phyloP scores from a whole-genome alignment of 495 filamentous ascomycete genomes.

The Podospora pseudocomata region DNA sequence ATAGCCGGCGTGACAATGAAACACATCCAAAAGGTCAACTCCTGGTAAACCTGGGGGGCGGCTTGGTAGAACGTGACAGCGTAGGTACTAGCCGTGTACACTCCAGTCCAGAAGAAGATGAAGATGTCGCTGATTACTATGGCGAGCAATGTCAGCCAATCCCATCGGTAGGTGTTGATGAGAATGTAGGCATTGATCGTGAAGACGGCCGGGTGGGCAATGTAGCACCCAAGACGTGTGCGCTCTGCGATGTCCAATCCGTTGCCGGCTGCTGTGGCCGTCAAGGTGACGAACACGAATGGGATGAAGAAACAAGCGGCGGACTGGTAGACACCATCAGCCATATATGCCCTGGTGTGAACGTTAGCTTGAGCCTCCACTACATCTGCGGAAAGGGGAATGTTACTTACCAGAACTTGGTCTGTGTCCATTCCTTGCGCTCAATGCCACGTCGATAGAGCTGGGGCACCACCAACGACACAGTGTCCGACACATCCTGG shows the following conservation, averaged over 20 bases:
- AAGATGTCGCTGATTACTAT: conserved; percentile 76
- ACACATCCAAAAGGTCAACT: conserved; percentile 82
- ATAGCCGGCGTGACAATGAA: conserved; percentile 70
- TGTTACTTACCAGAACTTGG: conserved; percentile 82
- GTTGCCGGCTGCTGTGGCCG: conserved; percentile 60
- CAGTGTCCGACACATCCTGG: conserved; percentile 91
- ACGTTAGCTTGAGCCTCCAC: not conserved
- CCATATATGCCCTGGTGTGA: conserved; percentile 77
- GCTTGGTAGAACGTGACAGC: conserved; percentile 72
- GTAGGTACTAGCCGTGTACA: conserved; percentile 70
- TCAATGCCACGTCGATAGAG: conserved; percentile 95
- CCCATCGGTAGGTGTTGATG: conserved; percentile 95
- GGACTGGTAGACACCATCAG: conserved; percentile 92
- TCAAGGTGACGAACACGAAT: conserved; percentile 69
- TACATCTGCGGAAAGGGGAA: not conserved
- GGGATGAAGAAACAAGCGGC: conserved; percentile 90
- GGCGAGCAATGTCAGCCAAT: conserved; percentile 87
- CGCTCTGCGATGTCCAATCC: conserved; percentile 73
- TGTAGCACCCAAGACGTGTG: conserved; percentile 75
- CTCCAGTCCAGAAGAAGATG: conserved; percentile 94
- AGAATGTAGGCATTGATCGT: conserved; percentile 91
- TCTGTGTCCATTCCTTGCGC: conserved; percentile 92
- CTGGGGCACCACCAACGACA: conserved; percentile 91
- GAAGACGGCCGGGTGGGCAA: conserved; percentile 73
- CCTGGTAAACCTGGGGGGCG: conserved; percentile 72